These are phyloP conservation scores for Zymoseptoria ardabiliae DNA, from an alignment of 2,329 filamentous ascomycete genomes.

Conservation along the genomic window DNA sequence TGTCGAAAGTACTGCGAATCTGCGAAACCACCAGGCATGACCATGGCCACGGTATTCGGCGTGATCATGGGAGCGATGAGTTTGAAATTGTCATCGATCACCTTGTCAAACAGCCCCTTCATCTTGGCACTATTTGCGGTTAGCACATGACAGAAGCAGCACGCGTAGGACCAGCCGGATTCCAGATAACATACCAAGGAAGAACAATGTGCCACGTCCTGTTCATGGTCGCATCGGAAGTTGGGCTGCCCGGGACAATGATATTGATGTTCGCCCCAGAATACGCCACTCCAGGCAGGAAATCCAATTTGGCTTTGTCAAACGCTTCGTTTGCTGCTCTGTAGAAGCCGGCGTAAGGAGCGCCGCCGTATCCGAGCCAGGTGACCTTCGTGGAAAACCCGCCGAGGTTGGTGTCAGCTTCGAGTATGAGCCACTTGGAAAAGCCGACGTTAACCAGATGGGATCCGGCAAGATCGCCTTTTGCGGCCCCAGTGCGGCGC, in stretches of 20 bases:
- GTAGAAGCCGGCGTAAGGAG: not conserved
- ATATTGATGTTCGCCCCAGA: too few relatives aligned
- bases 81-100: not conserved
- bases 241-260: too few relatives aligned
- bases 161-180: too few relatives aligned
- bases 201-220: not conserved
- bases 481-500: not conserved
- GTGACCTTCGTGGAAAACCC: not conserved
- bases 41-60: not conserved
- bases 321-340: not conserved
- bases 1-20: not conserved
- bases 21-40: not conserved
- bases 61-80: not conserved
- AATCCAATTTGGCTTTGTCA: not conserved
- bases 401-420: not conserved
- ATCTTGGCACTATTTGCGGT: not conserved
- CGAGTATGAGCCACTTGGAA: not conserved
- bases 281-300: too few relatives aligned
- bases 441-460: not conserved
- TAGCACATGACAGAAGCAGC: too few relatives aligned
- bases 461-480: not conserved
- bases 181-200: not conserved
- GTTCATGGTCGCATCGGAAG: too few relatives aligned
- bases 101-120: not conserved
- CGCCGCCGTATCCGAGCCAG: not conserved